Evolutionary conservation across 495 filamentous ascomycete genomes (phyloP), one percentile per base, ranked within the genome.

Genomic region (Aspergillus indologenus): DNA sequence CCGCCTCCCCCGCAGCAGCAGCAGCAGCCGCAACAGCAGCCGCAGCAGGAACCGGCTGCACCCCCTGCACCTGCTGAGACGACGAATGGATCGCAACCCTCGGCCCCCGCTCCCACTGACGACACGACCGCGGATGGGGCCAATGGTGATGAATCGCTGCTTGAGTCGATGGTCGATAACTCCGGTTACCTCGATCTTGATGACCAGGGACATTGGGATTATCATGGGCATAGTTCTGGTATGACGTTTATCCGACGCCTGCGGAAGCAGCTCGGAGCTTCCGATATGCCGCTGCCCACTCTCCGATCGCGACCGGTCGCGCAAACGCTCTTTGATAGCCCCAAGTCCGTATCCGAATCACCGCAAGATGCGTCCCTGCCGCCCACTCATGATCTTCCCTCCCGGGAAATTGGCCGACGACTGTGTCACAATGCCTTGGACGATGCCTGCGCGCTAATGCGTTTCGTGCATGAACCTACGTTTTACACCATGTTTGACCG

Each of bases 121-220:
- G 72, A 71, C 14, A 43, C 58, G 1, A 59, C 56, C 18, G 60
- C 61, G 0, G 72, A 77, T 45, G 48, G 46, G 22, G 31, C 56
- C 45, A 64, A 44, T 19, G 79, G 75, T n/a, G 84, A 87, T 45
- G 92, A 96, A 66, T 84, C 88, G 4, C 77, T 95, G 48, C 78
- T 98, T 26, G 88, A 95, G 69, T 96, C 93, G 6, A 98, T 98
- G 95, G 91, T 98, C 56, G 87, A 89, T 66, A 87, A 90, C 49
- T 90, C 90, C 5, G 94, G 92, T 40, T 90, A 87, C 67, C 78
- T 98, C 14, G 95, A 97, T 66, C 79, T 96, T 18, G 92, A 96
- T 69, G 94, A 98, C 62, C 83, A 86, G 62, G 93, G 93, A 19
- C 82, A 96, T 62, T 96, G 90, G 86, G 94, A 97, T 68, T 98